Evolutionary conservation across 1,284 basidiomycete species (phyloP).

Genomic region (Trametes polyzona): DNA sequence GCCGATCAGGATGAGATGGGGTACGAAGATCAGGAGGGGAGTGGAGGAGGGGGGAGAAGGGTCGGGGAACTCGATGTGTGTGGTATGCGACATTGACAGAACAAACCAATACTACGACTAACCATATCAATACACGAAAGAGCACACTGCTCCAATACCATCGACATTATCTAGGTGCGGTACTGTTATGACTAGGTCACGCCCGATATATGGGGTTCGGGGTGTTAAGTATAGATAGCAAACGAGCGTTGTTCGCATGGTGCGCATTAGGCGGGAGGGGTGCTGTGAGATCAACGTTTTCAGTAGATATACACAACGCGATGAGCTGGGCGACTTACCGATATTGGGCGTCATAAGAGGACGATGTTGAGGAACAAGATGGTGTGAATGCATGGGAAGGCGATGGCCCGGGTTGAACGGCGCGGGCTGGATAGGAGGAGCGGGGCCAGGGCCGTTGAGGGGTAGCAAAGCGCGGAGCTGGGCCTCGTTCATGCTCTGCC

Average conservation of each 20-base stretch:
- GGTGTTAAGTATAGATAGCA: constrained; percentile 41
- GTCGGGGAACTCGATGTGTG: no score
- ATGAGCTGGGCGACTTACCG: constrained; percentile 4
- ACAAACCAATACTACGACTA: constrained; percentile 29
- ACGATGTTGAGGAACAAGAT: constrained; percentile 17
- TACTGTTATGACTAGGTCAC: constrained; percentile 26
- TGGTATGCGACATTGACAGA: constrained; percentile 23
- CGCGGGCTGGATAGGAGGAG: constrained; percentile 6
- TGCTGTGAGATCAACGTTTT: constrained; percentile 13
- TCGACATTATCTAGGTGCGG: constrained; percentile 35
- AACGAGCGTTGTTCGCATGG: constrained; percentile 33
- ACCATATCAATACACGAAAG: constrained; percentile 30
- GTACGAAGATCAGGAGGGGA: not conserved
- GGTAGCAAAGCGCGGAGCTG: constrained; percentile 49
- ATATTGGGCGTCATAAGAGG: constrained; percentile 21
- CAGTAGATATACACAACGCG: not conserved
- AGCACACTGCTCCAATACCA: constrained; percentile 24
- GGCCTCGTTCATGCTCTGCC: constrained; percentile 57
- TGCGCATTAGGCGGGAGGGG: constrained; percentile 23
- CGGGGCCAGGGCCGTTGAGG: constrained; percentile 24
- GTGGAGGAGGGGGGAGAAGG: constrained; percentile 4
- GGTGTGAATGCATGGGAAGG: constrained; percentile 5
- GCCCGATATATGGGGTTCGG: constrained; percentile 31
- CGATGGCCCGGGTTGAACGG: not conserved
- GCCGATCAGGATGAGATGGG: not conserved